Evolutionary conservation across 495 filamentous ascomycete species (phyloP).

Genomic region (Chaetomium fimeti): DNA sequence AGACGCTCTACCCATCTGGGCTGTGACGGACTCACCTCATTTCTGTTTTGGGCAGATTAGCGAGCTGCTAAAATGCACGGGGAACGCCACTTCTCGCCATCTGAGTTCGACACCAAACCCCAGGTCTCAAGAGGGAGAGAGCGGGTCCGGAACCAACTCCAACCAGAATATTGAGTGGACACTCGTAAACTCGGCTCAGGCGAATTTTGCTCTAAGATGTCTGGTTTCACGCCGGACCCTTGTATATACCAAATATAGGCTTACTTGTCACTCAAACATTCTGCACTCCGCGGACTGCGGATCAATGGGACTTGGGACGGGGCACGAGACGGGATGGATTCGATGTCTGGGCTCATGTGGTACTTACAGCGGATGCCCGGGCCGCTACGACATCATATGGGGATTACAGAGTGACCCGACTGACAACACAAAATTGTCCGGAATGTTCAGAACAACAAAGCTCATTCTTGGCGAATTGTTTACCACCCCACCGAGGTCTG

Average conservation of each 20-base stretch:
- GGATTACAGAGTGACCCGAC: too few relatives aligned
- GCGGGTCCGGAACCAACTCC: too few relatives aligned
- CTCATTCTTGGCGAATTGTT: too few relatives aligned
- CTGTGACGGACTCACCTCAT: neutral
- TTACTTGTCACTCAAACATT: neutral
- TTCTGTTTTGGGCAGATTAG: constrained; percentile 6
- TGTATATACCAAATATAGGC: constrained; percentile 10
- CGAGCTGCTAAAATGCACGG: neutral
- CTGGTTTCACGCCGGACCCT: constrained; percentile 5
- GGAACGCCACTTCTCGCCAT: neutral
- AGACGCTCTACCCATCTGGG: neutral
- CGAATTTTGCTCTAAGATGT: neutral
- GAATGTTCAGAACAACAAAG: too few relatives aligned
- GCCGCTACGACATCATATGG: constrained; percentile 1
- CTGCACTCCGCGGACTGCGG: neutral
- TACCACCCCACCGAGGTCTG: too few relatives aligned
- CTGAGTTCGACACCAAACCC: neutral
- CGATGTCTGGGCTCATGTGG: constrained; percentile 1
- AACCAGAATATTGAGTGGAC: too few relatives aligned
- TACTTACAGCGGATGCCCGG: constrained; percentile 2
- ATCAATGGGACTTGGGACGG: neutral
- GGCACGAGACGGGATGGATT: neutral
- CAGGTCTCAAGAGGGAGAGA: neutral
- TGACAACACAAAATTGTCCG: too few relatives aligned
- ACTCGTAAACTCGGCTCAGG: too few relatives aligned